phyloP scores from a whole-genome alignment of 2,329 filamentous ascomycete genomes.

The Dendryphion nanum region DNA sequence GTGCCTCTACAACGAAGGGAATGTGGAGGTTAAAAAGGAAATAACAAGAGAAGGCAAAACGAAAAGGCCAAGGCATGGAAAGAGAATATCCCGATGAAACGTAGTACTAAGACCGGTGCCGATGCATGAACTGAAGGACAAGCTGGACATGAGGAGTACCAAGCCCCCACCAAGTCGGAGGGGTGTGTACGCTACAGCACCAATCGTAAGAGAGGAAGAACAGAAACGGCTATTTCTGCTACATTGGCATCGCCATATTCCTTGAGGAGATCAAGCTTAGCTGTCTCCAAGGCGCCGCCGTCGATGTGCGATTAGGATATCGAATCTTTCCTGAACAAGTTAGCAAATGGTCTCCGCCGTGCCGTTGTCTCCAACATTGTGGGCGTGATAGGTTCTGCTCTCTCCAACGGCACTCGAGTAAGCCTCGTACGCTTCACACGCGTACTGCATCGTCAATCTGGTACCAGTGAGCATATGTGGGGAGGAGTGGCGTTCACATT shows the following conservation, averaged over 20 bases:
- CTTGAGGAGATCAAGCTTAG: not conserved
- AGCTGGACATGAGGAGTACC: not conserved
- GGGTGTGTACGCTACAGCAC: not conserved
- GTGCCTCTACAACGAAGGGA: constrained; percentile 1
- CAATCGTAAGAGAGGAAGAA: too few relatives aligned
- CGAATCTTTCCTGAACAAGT: not conserved
- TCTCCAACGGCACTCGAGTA: not conserved
- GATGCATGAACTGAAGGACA: not conserved
- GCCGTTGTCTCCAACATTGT: not conserved
- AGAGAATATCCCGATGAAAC: constrained; percentile 1
- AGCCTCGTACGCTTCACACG: constrained; percentile 26
- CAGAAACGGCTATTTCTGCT: not conserved
- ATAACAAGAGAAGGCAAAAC: not conserved
- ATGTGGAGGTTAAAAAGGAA: not conserved
- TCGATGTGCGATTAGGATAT: not conserved
- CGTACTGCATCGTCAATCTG: constrained; percentile 25
- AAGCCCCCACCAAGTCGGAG: not conserved
- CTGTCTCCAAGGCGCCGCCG: not conserved
- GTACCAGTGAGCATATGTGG: constrained; percentile 29
- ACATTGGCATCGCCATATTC: not conserved
- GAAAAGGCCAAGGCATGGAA: not conserved
- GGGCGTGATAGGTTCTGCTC: not conserved
- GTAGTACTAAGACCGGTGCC: not conserved
- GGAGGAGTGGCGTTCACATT: constrained; percentile 15
- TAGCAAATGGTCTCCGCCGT: not conserved